Conservation (phyloP, 2,329 filamentous ascomycete species). For the Pleurostoma richardsiae region DNA sequence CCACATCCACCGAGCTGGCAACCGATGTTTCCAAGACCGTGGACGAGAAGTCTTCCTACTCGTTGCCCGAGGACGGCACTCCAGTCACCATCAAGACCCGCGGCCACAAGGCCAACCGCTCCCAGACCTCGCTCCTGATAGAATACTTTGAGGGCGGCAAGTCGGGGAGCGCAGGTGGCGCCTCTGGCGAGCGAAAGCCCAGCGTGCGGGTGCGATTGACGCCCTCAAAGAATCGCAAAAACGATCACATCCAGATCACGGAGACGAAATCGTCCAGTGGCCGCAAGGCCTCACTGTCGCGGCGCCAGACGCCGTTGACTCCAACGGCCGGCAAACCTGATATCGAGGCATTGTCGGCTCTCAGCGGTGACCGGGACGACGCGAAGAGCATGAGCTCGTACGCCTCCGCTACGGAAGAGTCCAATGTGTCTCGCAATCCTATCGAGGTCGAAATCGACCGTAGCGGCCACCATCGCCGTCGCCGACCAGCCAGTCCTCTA, state of each 20-base stretch:
- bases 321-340: slow-evolving; percentile 28
- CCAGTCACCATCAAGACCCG: slow-evolving; percentile 87
- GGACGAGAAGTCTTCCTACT: slow-evolving; percentile 70
- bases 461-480: slow-evolving; percentile 42
- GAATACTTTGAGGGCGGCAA: slow-evolving; percentile 91
- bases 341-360: slow-evolving; percentile 29
- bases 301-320: slow-evolving; percentile 49
- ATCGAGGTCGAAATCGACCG: slow-evolving; percentile 86
- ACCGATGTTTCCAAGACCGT: slow-evolving; percentile 65
- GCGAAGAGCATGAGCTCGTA: slow-evolving; percentile 66
- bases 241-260: slow-evolving; percentile 82
- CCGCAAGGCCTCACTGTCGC: slow-evolving; percentile 57
- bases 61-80: slow-evolving; percentile 79
- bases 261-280: slow-evolving; percentile 60
- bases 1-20: slow-evolving; percentile 58
- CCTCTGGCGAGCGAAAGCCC: slow-evolving; percentile 63
- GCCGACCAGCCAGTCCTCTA: slow-evolving; percentile 62
- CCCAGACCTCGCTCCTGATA: slow-evolving; percentile 86
- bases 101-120: slow-evolving; percentile 54
- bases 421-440: slow-evolving; percentile 69
- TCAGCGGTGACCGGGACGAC: slow-evolving; percentile 43
- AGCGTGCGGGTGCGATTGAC: slow-evolving; percentile 78
- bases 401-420: slow-evolving; percentile 74
- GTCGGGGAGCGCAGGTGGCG: slow-evolving; percentile 36
- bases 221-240: slow-evolving; percentile 64